Evolutionary conservation across 805 yeast species (phyloP).

Genomic region (Tetrapisispora namnaoensis): DNA sequence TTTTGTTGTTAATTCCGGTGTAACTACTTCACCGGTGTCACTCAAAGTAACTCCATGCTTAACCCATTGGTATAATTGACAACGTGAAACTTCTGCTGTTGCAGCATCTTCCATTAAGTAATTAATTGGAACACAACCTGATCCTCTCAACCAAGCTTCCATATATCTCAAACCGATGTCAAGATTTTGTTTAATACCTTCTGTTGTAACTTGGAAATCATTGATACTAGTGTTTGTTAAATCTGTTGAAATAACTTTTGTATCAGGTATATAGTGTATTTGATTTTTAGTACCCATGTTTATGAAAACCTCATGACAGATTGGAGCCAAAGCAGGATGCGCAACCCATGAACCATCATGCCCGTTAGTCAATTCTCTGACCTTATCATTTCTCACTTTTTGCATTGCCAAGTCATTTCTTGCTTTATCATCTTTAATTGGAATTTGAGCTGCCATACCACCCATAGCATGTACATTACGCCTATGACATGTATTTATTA

Average conservation of each 20-base stretch:
- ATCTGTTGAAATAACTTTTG: slow-evolving; percentile 41
- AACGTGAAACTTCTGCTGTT: slow-evolving; percentile 78
- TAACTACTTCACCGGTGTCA: slow-evolving; percentile 48
- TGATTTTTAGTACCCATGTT: slow-evolving; percentile 82
- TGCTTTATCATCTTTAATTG: slow-evolving; percentile 60
- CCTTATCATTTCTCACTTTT: slow-evolving; percentile 64
- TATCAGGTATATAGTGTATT: slow-evolving; percentile 38
- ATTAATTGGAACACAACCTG: slow-evolving; percentile 81
- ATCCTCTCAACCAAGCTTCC: slow-evolving; percentile 79
- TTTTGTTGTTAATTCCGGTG: slow-evolving; percentile 47
- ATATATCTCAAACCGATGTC: slow-evolving; percentile 70
- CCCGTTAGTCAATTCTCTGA: slow-evolving; percentile 67
- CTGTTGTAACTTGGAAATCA: slow-evolving; percentile 54
- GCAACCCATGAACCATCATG: slow-evolving; percentile 90
- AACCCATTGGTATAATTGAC: slow-evolving; percentile 78
- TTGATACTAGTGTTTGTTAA: slow-evolving; percentile 55
- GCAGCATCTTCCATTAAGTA: slow-evolving; percentile 86
- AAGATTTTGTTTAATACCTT: slow-evolving; percentile 62
- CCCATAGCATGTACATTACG: slow-evolving; percentile 83
- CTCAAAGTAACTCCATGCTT: slow-evolving; percentile 53
- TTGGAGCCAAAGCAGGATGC: slow-evolving; percentile 70
- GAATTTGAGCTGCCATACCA: slow-evolving; percentile 85
- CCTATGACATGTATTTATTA: slow-evolving; percentile 65
- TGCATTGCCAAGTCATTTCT: slow-evolving; percentile 60
- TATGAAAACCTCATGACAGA: slow-evolving; percentile 63